Evolutionary conservation across 2,329 filamentous ascomycete species (phyloP).

Genomic region (Cadophora malorum): DNA sequence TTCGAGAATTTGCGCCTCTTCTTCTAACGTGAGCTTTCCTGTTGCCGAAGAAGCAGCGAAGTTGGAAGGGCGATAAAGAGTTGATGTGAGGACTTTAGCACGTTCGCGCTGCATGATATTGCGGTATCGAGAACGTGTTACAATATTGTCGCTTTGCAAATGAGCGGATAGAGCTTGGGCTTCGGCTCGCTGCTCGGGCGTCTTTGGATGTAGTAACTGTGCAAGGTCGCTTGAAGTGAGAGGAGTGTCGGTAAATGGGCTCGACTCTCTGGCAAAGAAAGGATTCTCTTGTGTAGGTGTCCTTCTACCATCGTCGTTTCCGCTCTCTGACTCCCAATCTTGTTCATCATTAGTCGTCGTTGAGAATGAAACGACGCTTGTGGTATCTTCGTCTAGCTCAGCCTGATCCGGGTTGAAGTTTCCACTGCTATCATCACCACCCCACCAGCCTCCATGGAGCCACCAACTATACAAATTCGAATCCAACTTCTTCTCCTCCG

Average conservation of each 20-base stretch:
- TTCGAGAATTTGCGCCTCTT: conserved; percentile 66
- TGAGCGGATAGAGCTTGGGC: conserved; percentile 83
- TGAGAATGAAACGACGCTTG: conserved; percentile 75
- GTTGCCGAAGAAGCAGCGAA: conserved; percentile 40
- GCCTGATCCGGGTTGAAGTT: conserved; percentile 69
- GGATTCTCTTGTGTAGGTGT: conserved; percentile 77
- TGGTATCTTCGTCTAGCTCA: conserved; percentile 72
- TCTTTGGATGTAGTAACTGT: conserved; percentile 80
- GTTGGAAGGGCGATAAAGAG: conserved; percentile 47
- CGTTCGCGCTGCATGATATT: conserved; percentile 72
- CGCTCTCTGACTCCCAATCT: conserved; percentile 52
- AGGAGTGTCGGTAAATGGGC: conserved; percentile 65
- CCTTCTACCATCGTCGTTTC: conserved; percentile 56
- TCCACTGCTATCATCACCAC: conserved; percentile 78
- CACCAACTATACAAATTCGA: conserved; percentile 83
- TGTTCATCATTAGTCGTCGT: conserved; percentile 54
- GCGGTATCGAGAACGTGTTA: conserved; percentile 83
- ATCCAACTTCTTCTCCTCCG: conserved; percentile 72
- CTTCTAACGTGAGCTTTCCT: conserved; percentile 58
- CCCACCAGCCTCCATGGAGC: conserved; percentile 84
- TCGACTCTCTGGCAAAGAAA: conserved; percentile 57
- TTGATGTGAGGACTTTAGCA: conserved; percentile 68
- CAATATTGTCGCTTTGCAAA: conserved; percentile 70
- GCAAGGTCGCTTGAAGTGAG: conserved; percentile 75
- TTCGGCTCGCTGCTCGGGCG: conserved; percentile 78